Conservation (phyloP, 2,329 filamentous ascomycete species). For the Colletotrichum spaethianum region DNA sequence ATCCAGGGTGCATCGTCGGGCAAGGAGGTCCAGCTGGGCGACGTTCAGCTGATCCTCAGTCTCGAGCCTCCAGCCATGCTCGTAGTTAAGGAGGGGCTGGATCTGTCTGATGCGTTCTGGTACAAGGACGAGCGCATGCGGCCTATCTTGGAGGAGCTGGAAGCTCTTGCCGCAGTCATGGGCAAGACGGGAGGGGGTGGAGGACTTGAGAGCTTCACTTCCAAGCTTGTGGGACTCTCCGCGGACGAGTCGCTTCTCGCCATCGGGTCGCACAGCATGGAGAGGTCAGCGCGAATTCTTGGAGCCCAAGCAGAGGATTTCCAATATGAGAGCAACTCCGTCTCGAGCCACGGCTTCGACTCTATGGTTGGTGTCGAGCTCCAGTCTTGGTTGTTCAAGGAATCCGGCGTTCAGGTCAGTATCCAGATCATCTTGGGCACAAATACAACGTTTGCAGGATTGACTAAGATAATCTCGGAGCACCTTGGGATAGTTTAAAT, state of each 20-base stretch:
- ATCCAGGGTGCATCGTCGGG: not conserved
- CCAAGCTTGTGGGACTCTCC: not conserved
- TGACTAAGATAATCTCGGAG: not conserved
- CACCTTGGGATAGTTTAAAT: not conserved
- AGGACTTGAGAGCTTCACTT: not conserved
- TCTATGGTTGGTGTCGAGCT: not conserved
- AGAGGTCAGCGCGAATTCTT: not conserved
- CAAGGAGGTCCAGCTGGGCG: not conserved
- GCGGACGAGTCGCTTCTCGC: not conserved
- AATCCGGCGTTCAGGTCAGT: not conserved
- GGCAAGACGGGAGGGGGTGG: not conserved
- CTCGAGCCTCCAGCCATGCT: not conserved
- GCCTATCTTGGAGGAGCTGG: not conserved
- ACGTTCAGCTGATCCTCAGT: not conserved
- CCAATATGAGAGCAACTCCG: not conserved
- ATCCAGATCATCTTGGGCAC: not conserved
- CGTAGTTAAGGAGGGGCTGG: not conserved
- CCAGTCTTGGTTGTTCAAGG: not conserved
- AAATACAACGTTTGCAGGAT: not conserved
- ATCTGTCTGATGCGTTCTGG: not conserved
- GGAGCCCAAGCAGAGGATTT: not conserved
- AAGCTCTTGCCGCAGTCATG: constrained; percentile 1
- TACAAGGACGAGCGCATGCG: not conserved
- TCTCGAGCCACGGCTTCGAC: not conserved
- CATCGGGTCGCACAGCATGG: not conserved